Percentiles rank a stretch among this genome's conserved stretches.
Evolutionary conservation across 257 asterid species (phyloP).

Genomic region (Solanum dulcamara): DNA sequence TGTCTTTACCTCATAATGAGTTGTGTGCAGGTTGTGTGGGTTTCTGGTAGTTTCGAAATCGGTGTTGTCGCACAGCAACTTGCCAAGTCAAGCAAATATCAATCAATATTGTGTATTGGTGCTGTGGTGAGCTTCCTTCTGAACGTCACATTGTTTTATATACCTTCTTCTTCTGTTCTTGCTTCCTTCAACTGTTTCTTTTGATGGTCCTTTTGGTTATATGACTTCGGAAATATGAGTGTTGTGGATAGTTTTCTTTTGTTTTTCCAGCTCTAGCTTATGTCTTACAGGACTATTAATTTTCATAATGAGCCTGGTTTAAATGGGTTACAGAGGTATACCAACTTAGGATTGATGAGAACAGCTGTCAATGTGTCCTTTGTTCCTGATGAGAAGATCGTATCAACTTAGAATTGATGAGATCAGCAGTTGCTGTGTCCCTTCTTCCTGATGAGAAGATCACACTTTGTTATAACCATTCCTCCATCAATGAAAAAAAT

Average conservation of each 20-base stretch:
- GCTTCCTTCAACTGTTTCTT: background rate
- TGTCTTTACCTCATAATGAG: background rate
- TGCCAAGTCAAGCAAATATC: conserved; percentile 69
- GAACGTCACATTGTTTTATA: background rate
- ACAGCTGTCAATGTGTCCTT: background rate
- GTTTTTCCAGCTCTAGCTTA: background rate
- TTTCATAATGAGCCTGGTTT: background rate
- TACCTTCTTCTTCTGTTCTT: background rate
- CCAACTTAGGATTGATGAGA: background rate
- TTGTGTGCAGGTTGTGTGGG: conserved; percentile 71
- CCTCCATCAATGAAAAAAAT: background rate
- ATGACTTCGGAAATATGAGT: background rate
- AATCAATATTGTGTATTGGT: conserved; percentile 79
- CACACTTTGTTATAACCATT: background rate
- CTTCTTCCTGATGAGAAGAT: background rate
- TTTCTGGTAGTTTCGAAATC: conserved; percentile 90
- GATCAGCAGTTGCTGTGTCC: background rate
- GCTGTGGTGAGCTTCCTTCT: conserved; percentile 65
- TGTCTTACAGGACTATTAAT: background rate
- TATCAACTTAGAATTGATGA: background rate
- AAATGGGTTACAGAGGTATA: background rate
- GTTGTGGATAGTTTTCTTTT: background rate
- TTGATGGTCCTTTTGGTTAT: background rate
- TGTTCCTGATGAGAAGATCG: background rate
- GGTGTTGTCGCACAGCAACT: conserved; percentile 76